phyloP scores from a whole-genome alignment of 2,329 filamentous ascomycete genomes.

The Arthrobotrys entomopaga region DNA sequence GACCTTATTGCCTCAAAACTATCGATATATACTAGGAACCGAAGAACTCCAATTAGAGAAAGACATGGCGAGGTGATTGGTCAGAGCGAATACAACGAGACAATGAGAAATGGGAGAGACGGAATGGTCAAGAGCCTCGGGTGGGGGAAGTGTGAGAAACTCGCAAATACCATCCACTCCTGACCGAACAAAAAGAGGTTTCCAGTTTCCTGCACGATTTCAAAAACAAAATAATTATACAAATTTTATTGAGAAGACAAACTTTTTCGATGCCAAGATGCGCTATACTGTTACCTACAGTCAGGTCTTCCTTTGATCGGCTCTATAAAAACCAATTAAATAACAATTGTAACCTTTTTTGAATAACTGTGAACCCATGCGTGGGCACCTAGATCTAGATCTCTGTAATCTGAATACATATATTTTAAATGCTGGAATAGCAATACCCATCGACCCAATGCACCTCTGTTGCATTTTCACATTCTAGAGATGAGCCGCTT shows the following conservation, averaged over 20 bases:
- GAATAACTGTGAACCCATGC: background rate
- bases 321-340: too few species aligned
- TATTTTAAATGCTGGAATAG: background rate
- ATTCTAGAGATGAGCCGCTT: slow-evolving; percentile 12
- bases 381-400: background rate
- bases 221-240: too few species aligned
- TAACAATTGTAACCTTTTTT: background rate
- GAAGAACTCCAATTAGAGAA: slow-evolving; percentile 30
- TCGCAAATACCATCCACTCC: slow-evolving; percentile 38
- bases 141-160: slow-evolving; percentile 31
- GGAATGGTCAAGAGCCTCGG: slow-evolving; percentile 24
- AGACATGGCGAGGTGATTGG: slow-evolving; percentile 30
- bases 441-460: background rate
- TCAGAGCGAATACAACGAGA: slow-evolving; percentile 26
- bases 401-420: background rate
- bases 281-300: too few species aligned
- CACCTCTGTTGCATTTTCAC: slow-evolving; percentile 7
- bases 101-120: slow-evolving; percentile 29
- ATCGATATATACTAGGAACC: slow-evolving; percentile 9
- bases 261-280: too few species aligned
- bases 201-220: too few species aligned
- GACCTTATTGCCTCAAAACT: slow-evolving; percentile 43
- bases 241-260: too few species aligned
- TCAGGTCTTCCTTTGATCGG: too few species aligned
- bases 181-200: slow-evolving; percentile 9